Conservation (phyloP, 345 rosid genomes). For the Diplotaxis tenuifolia region DNA sequence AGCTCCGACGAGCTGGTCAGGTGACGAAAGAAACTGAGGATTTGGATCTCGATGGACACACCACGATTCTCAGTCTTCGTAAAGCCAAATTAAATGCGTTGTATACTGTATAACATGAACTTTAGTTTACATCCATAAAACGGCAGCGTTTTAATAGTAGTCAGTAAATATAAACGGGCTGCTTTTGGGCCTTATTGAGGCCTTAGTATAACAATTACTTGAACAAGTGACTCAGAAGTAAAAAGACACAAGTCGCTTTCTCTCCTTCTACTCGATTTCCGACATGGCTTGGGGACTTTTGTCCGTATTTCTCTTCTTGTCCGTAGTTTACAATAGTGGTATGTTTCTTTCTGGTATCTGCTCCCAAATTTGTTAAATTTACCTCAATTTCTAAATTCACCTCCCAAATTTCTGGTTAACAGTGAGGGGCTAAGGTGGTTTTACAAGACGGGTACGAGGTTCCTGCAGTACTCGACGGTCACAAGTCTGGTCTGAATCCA, state of each 20-base stretch:
- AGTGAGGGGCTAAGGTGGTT: background rate
- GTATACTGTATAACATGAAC: background rate
- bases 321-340: too few species aligned
- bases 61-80: constrained; percentile 16
- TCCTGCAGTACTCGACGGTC: constrained; percentile 54
- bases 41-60: constrained; percentile 58
- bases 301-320: too few species aligned
- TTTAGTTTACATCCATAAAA: background rate
- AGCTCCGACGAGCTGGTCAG: too few species aligned
- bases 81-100: background rate
- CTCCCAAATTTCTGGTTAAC: too few species aligned
- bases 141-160: background rate
- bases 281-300: background rate
- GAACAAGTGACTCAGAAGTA: constrained; percentile 2
- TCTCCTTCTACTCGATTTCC: background rate
- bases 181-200: background rate
- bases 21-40: constrained; percentile 20
- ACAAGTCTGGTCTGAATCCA: constrained; percentile 49
- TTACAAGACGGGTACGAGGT: constrained; percentile 64
- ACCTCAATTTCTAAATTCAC: too few species aligned
- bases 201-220: background rate
- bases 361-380: too few species aligned
- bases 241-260: constrained; percentile 4
- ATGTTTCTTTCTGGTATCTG: too few species aligned
- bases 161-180: background rate